phyloP scores from a whole-genome alignment of 2,329 filamentous ascomycete genomes.

The Talaromyces sp. region DNA sequence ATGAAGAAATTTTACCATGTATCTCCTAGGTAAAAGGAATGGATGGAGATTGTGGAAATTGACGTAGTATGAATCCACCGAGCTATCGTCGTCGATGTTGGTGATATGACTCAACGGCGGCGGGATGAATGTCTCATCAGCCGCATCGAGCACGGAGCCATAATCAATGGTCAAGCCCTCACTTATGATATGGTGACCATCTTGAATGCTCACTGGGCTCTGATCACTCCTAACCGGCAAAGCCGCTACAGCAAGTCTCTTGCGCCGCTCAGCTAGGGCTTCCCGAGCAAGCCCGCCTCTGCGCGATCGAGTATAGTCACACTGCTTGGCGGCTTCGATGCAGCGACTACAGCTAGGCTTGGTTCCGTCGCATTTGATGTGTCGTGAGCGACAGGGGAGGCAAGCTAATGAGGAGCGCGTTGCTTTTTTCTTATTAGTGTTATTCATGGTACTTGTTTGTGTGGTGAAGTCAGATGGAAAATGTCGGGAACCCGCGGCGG shows the following conservation, averaged over 20 bases:
- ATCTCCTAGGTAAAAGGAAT: slow-evolving; percentile 25
- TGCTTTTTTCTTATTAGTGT: not conserved
- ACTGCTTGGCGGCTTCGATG: slow-evolving; percentile 41
- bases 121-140: not conserved
- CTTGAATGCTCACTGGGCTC: not conserved
- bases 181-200: not conserved
- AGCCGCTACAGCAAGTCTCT: slow-evolving; percentile 18
- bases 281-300: slow-evolving; percentile 34
- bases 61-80: slow-evolving; percentile 31
- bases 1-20: slow-evolving; percentile 19
- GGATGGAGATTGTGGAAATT: slow-evolving; percentile 33
- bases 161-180: not conserved
- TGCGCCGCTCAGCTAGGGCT: slow-evolving; percentile 25
- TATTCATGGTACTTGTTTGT: not conserved
- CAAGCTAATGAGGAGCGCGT: slow-evolving; percentile 27
- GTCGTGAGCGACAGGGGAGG: slow-evolving; percentile 36
- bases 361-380: slow-evolving; percentile 49
- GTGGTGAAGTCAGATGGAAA: not conserved
- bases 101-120: not conserved
- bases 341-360: slow-evolving; percentile 46
- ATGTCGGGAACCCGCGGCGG: not conserved
- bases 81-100: slow-evolving; percentile 19
- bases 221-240: not conserved
- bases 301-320: slow-evolving; percentile 49
- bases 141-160: not conserved